Base-by-base conservation (phyloP, 805 yeast species). In the Candida railenensis region DNA sequence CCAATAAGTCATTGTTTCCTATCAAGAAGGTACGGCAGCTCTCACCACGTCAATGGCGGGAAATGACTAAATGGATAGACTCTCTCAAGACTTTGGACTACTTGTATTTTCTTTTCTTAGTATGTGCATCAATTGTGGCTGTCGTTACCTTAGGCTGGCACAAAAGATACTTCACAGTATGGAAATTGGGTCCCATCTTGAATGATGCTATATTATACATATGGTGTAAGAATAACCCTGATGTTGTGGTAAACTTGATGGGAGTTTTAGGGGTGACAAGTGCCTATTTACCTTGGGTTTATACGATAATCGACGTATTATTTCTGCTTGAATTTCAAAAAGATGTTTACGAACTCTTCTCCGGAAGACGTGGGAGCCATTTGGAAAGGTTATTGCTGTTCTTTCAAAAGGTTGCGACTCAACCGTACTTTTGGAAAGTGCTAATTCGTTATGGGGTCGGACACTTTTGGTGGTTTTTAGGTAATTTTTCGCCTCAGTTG, bases 381-480 rank as follows among this genome's bases (percentile, higher is more conserved):
- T 4, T 36, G 22, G 39, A 16, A 19, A 16, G 21, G 14, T 18
- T 20, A 8, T 12, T 20, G 4, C 16, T 15, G 8, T 19, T 14
- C 12, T 9, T 42, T 14, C 19, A 9, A 5, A 15, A 16, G 12
- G 9, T 53, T 9, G 30, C 51, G n/a, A 34, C 32, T 12, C 40
- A 38, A 22, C 48, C 48, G 22, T 22, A 43, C n/a, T 22, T 48
- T 33, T 54, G 52, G 55, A 42, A 38, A 16, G 40, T 42, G 19
- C 3, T 43, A 3, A 34, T 57, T 20, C 18, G 49, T 11, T 52
- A 34, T 39, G 43, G 46, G 1, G 30, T 61, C 4, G 63, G 61
- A 3, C 69, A 66, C 46, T 21, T 55, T 22, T 64, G 67, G 67
- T 66, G 71, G 71, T 62, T 47, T 21, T 16, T 52, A 11, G 51